A percentile compares a stretch with the other conserved stretches of the same genome.
phyloP scores from a whole-genome alignment of 352 stramenopile genomes.

The Phytophthora pseudosyringae region DNA sequence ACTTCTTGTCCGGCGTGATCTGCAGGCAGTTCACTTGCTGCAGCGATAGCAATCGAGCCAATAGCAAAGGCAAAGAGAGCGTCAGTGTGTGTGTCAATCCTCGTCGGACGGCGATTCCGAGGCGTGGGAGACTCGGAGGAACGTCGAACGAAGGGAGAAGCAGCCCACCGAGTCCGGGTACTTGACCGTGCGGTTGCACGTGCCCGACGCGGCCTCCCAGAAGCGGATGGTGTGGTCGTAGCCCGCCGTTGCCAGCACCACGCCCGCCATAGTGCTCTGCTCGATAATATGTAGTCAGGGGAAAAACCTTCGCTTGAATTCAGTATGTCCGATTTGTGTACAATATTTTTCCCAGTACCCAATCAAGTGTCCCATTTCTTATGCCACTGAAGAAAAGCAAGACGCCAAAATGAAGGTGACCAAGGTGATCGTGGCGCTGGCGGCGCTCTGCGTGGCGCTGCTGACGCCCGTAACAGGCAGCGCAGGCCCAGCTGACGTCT shows the following conservation, averaged over 20 bases:
- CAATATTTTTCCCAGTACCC: not conserved
- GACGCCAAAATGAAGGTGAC: conserved; percentile 27
- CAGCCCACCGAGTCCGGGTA: conserved; percentile 92
- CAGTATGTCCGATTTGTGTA: too few species aligned
- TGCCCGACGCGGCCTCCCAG: conserved; percentile 97
- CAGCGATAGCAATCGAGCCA: not conserved
- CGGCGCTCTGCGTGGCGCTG: conserved; percentile 24
- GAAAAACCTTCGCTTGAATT: too few species aligned
- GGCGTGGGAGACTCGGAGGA: conserved; percentile 1
- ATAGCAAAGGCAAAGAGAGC: not conserved
- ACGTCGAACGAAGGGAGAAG: conserved; percentile 9
- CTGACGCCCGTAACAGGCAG: conserved; percentile 1
- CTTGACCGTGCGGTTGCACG: conserved; percentile 95
- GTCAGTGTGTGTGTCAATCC: conserved; percentile 11
- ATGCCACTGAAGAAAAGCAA: not conserved
- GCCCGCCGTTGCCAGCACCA: conserved; percentile 96
- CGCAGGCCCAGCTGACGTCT: not conserved
- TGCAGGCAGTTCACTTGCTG: conserved; percentile 97
- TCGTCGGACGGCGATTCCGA: not conserved
- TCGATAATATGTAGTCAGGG: not conserved
- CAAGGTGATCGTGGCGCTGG: conserved; percentile 20
- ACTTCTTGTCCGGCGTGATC: conserved; percentile 97
- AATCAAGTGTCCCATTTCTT: conserved; percentile 4
- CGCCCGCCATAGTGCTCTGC: conserved; percentile 66
- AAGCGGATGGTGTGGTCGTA: conserved; percentile 99